Percentiles rank a stretch among this genome's conserved stretches.
Evolutionary conservation across 2,329 filamentous ascomycete species (phyloP).

Genomic region (Allantophomopsis cytisporea): DNA sequence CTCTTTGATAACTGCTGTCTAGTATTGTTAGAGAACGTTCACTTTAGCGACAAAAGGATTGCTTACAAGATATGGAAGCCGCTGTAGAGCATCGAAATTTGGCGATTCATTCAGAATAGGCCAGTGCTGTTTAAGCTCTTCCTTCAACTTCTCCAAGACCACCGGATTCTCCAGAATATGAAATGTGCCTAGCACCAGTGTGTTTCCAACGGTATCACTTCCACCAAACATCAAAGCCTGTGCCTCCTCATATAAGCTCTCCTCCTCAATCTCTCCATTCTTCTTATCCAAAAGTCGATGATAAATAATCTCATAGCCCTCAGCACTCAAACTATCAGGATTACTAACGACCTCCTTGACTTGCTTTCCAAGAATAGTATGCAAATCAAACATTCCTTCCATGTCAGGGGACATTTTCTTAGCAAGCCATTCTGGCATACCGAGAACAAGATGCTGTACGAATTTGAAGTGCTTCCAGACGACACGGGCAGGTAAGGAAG

Average conservation of each 20-base stretch:
- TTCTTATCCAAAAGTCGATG: conserved; percentile 15
- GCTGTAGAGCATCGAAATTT: conserved; percentile 2
- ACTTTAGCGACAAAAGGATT: conserved; percentile 17
- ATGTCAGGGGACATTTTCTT: conserved; percentile 9
- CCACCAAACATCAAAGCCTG: conserved; percentile 31
- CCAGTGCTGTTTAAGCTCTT: conserved; percentile 17
- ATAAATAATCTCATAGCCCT: conserved; percentile 20
- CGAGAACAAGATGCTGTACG: conserved; percentile 9
- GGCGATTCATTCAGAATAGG: no score
- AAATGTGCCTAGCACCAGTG: conserved; percentile 25
- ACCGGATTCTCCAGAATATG: conserved; percentile 22
- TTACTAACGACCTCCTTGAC: conserved; percentile 6
- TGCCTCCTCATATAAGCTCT: conserved; percentile 26
- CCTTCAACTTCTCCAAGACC: conserved; percentile 19
- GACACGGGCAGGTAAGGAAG: conserved; percentile 18
- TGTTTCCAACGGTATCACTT: conserved; percentile 27
- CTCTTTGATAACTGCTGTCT: conserved; percentile 2
- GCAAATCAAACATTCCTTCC: conserved; percentile 8
- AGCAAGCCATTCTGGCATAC: conserved; percentile 12
- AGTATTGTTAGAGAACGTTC: conserved; percentile 20
- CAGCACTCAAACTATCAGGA: conserved; percentile 11
- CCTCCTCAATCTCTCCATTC: conserved; percentile 15
- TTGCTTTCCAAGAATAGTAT: conserved; percentile 8
- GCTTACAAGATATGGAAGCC: conserved; percentile 20
- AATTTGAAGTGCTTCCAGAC: conserved; percentile 24